Evolutionary conservation across 306 rosid genomes (phyloP), one percentile per base, ranked within the genome.

Genomic region (Macrotyloma uniflorum): DNA sequence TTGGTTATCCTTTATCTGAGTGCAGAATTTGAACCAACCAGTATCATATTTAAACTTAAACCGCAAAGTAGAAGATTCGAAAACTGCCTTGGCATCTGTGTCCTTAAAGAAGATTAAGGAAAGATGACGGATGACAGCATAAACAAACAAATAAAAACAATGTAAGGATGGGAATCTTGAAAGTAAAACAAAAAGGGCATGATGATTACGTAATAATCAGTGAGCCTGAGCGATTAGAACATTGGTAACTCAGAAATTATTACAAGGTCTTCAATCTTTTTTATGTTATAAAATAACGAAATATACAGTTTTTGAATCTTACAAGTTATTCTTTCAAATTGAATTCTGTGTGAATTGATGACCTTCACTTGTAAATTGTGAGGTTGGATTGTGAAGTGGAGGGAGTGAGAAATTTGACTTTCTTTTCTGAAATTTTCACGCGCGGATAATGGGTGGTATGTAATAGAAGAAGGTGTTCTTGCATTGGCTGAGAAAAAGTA

Each of bases 371-470:
- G 59, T 49, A 74, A 57, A 1, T 9, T 38, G 35, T 26, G 28
- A 26, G 62, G 62, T 30, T 75, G 78, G 57, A 30, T 72, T 54
- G 5, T 68, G 75, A 80, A 86, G 88, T 86, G 86, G 87, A 79
- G 75, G 78, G 86, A 80, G 86, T 71, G 79, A 80, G 47, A 67
- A 77, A 19, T 59, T n/a, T 43, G 74, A 13, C 2, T 8, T 38
- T 24, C 40, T 82, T 51, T 38, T 23, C 19, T 14, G 38, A 82
- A 66, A 30, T 54, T 63, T 69, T 91, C 93, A 91, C 87, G 93
- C 92, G 89, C 70, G 93, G 90, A 90, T 66, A n/a, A n/a, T n/a
- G n/a, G 75, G 86, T 66, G 74, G 67, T 61, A 79, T 72, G 38
- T 13, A 43, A 57, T 1, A 66, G 58, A 81, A 71, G 33, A 55